Percentiles rank a stretch among this genome's conserved stretches.
Conservation (phyloP, 495 filamentous ascomycete genomes). For the Bathelium albidoporum region DNA sequence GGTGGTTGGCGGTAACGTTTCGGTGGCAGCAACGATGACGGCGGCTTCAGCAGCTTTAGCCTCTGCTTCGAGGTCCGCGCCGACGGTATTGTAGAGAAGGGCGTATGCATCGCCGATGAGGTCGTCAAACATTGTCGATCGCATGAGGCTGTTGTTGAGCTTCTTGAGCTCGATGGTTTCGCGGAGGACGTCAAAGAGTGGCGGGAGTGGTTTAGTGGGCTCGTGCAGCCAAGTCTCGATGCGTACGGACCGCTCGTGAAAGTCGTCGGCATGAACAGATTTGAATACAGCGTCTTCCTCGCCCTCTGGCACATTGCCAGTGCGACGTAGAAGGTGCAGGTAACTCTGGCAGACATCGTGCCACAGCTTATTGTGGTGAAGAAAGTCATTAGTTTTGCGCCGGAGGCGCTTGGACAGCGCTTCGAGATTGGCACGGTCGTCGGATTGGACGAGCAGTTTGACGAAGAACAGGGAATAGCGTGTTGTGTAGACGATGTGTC, state of each 20-base stretch:
- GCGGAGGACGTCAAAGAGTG: slow-evolving; percentile 59
- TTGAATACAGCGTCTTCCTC: slow-evolving; percentile 74
- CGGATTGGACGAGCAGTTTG: slow-evolving; percentile 58
- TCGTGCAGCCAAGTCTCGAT: slow-evolving; percentile 45
- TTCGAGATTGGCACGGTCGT: slow-evolving; percentile 72
- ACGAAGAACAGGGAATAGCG: slow-evolving; percentile 80
- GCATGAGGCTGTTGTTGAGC: slow-evolving; percentile 76
- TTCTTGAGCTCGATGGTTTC: slow-evolving; percentile 87
- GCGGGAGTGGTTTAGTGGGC: slow-evolving; percentile 35
- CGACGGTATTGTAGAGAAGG: slow-evolving; percentile 55
- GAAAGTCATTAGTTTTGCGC: slow-evolving; percentile 72
- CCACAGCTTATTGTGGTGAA: slow-evolving; percentile 79
- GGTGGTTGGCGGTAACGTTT: slow-evolving; percentile 10
- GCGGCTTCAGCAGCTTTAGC: slow-evolving; percentile 16
- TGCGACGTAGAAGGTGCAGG: slow-evolving; percentile 59
- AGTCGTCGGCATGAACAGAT: slow-evolving; percentile 68
- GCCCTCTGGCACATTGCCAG: slow-evolving; percentile 52
- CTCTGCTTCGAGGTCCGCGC: slow-evolving; percentile 14
- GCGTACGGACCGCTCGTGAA: slow-evolving; percentile 47
- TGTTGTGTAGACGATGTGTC: slow-evolving; percentile 89
- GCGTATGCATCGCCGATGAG: slow-evolving; percentile 81
- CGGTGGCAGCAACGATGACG: slow-evolving; percentile 6
- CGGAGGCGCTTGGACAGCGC: slow-evolving; percentile 70
- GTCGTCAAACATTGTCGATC: slow-evolving; percentile 75
- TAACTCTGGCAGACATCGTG: slow-evolving; percentile 66